A percentile compares a stretch with the other conserved stretches of the same genome.
phyloP scores from a whole-genome alignment of 106 monocot genomes.

The Posidonia australis region DNA sequence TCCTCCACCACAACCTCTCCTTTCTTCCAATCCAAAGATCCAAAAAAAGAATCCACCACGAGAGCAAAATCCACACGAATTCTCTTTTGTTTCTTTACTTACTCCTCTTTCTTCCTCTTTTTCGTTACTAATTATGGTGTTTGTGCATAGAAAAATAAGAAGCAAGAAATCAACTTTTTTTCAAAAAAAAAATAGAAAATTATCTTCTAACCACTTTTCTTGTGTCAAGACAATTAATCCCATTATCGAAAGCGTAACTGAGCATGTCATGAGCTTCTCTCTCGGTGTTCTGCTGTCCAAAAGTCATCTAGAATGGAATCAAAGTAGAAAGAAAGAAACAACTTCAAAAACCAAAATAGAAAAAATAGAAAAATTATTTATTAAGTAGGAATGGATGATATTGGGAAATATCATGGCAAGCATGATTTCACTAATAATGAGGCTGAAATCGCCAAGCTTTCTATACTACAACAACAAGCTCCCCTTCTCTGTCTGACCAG shows the following conservation, averaged over 20 bases:
- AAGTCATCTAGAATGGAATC: conserved; percentile 58
- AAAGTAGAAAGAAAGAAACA: neutral
- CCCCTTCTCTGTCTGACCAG: no score
- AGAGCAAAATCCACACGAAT: no score
- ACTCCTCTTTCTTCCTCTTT: no score
- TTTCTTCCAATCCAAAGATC: no score
- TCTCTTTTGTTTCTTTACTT: no score
- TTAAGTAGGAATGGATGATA: neutral
- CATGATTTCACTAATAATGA: conserved; percentile 69
- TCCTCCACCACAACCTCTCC: no score
- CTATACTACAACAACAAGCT: conserved; percentile 62
- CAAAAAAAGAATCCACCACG: no score
- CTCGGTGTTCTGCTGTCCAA: conserved; percentile 93
- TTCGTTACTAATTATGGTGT: no score
- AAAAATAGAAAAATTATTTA: no score
- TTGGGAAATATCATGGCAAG: conserved; percentile 62
- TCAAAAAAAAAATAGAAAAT: neutral
- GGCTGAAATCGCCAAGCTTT: conserved; percentile 81
- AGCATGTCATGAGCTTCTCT: conserved; percentile 81
- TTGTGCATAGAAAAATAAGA: neutral
- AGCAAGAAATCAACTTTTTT: neutral
- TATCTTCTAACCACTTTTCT: conserved; percentile 52
- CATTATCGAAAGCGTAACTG: conserved; percentile 60
- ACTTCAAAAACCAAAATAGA: neutral
- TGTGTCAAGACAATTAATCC: conserved; percentile 68